Evolutionary conservation across 306 rosid genomes (phyloP).

Genomic region (Sphenostylis stenocarpa): DNA sequence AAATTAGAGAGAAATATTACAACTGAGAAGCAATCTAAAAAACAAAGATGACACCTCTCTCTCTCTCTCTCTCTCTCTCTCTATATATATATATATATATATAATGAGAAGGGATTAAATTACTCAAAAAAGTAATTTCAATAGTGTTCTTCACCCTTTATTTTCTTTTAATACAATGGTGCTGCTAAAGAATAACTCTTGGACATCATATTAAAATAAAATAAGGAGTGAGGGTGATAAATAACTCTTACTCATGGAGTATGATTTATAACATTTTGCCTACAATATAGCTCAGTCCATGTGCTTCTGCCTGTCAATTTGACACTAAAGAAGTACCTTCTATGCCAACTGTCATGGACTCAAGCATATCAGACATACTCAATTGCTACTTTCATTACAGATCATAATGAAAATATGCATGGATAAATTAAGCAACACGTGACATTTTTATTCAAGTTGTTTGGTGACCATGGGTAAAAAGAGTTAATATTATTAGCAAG

Average conservation of each 20-base stretch:
- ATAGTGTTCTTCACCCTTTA: too few species aligned
- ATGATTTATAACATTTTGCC: neutral
- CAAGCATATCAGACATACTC: constrained; percentile 10
- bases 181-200: too few species aligned
- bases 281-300: neutral
- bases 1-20: neutral
- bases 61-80: too few species aligned
- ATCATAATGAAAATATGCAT: neutral
- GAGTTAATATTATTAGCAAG: neutral
- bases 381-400: neutral
- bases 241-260: too few species aligned
- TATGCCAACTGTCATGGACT: neutral
- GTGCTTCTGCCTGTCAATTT: constrained; percentile 11
- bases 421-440: neutral
- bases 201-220: too few species aligned
- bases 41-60: neutral
- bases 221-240: too few species aligned
- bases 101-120: neutral
- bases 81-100: too few species aligned
- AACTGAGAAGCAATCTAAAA: neutral
- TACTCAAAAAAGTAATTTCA: too few species aligned
- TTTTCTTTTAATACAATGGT: too few species aligned
- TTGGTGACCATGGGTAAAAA: neutral
- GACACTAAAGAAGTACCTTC: neutral
- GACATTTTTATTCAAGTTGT: neutral